A percentile compares a stretch with the other conserved stretches of the same genome.
Conservation (phyloP, 1,139 yeast genomes). For the Suhomyces wounanorum region DNA sequence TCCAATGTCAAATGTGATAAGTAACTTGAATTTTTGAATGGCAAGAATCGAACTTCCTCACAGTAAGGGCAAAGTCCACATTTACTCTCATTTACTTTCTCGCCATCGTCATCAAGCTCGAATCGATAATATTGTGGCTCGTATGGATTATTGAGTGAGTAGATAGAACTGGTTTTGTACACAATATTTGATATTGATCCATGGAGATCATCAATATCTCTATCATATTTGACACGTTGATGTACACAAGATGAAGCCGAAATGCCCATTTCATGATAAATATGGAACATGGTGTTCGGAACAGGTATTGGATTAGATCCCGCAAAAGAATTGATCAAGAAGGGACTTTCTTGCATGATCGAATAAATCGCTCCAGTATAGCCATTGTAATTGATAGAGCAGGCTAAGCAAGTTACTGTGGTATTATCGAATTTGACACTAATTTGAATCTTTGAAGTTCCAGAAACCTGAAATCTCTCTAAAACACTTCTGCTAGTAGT, state of each 20-base stretch:
- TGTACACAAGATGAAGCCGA: conserved; percentile 8
- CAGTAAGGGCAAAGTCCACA: conserved; percentile 40
- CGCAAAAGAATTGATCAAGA: conserved; percentile 8
- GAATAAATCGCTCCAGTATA: conserved; percentile 12
- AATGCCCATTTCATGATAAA: background rate
- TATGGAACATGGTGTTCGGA: background rate
- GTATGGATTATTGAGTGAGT: conserved; percentile 24
- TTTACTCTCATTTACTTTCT: conserved; percentile 24
- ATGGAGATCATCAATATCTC: conserved; percentile 12
- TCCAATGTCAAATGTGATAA: conserved; percentile 37
- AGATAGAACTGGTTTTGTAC: conserved; percentile 24
- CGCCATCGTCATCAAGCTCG: conserved; percentile 24
- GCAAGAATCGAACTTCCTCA: conserved; percentile 30
- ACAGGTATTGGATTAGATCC: background rate
- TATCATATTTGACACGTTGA: conserved; percentile 11
- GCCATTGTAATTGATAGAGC: conserved; percentile 12
- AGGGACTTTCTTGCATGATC: background rate
- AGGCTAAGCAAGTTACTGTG: conserved; percentile 12
- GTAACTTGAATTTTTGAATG: conserved; percentile 37
- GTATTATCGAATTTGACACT: background rate
- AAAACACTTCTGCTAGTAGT: background rate
- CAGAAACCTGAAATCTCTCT: background rate
- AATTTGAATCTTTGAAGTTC: background rate
- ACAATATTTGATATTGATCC: conserved; percentile 17
- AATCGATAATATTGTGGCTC: conserved; percentile 32